These are phyloP conservation scores for Agrocybe pediades DNA, from an alignment of 768 basidiomycete genomes.

Conservation along the genomic window DNA sequence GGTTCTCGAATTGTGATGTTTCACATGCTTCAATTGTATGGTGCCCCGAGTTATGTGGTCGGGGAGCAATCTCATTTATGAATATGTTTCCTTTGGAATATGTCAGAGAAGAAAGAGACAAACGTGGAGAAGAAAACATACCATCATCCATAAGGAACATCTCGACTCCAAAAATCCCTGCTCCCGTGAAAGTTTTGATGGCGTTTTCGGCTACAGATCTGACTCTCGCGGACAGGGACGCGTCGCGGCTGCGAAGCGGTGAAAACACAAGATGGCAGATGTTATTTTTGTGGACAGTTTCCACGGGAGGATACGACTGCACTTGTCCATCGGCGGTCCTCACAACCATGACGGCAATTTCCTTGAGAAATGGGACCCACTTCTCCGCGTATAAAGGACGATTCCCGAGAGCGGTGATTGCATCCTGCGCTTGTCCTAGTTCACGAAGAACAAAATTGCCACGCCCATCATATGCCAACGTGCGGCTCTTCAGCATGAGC, in stretches of 20 bases:
- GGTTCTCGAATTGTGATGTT: constrained; percentile 97
- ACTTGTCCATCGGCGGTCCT: constrained; percentile 74
- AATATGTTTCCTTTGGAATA: constrained; percentile 61
- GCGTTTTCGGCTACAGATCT: constrained; percentile 78
- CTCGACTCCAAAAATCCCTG: constrained; percentile 96
- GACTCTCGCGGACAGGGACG: constrained; percentile 58
- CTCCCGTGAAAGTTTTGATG: constrained; percentile 76
- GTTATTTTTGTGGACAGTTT: constrained; percentile 93
- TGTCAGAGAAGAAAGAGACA: constrained; percentile 1
- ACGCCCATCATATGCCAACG: constrained; percentile 92
- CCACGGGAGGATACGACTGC: constrained; percentile 85
- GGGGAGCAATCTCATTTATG: constrained; percentile 96
- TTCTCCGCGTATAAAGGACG: constrained; percentile 91
- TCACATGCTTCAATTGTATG: constrained; percentile 98
- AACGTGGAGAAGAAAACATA: constrained; percentile 32
- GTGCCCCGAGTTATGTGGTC: constrained; percentile 98
- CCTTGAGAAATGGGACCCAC: constrained; percentile 86
- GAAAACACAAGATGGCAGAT: constrained; percentile 93
- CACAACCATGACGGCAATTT: constrained; percentile 98
- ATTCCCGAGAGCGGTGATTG: constrained; percentile 54
- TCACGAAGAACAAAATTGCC: constrained; percentile 84
- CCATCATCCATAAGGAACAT: constrained; percentile 94
- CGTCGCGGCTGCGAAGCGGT: constrained; percentile 69
- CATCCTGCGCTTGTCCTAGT: constrained; percentile 49
- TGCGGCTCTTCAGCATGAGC: constrained; percentile 95